phyloP scores from a whole-genome alignment of 768 basidiomycete genomes.

The Tylopilus felleus region DNA sequence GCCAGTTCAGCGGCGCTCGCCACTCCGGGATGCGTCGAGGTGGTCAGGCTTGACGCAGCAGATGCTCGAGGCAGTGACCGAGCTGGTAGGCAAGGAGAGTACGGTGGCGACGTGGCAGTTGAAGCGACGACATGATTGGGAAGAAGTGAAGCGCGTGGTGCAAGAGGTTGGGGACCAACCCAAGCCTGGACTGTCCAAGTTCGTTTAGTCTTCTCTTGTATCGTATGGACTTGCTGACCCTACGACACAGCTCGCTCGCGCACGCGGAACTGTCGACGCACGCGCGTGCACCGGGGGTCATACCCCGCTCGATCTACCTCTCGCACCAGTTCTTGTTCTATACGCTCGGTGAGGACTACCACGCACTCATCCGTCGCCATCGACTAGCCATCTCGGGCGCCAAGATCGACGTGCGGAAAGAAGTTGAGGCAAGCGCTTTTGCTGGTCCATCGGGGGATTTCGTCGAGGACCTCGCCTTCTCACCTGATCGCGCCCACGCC shows the following conservation, averaged over 20 bases:
- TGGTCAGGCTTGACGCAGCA: slow-evolving; percentile 34
- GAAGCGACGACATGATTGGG: slow-evolving; percentile 48
- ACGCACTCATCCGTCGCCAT: slow-evolving; percentile 67
- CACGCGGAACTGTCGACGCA: slow-evolving; percentile 81
- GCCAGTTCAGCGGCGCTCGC: slow-evolving; percentile 16
- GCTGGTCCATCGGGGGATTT: slow-evolving; percentile 26
- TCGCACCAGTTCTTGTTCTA: slow-evolving; percentile 84
- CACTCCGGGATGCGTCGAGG: slow-evolving; percentile 24
- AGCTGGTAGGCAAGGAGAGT: slow-evolving; percentile 37
- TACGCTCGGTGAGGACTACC: slow-evolving; percentile 72
- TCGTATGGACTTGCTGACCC: not conserved
- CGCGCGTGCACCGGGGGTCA: slow-evolving; percentile 52
- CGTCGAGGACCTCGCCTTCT: slow-evolving; percentile 19
- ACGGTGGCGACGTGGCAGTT: slow-evolving; percentile 67
- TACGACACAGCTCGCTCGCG: slow-evolving; percentile 46
- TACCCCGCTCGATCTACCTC: slow-evolving; percentile 77
- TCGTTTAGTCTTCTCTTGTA: not conserved
- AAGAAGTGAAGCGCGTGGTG: slow-evolving; percentile 42
- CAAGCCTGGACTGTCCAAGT: slow-evolving; percentile 14
- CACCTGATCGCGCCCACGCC: slow-evolving; percentile 1
- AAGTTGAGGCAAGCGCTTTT: slow-evolving; percentile 65
- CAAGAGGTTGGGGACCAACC: slow-evolving; percentile 5
- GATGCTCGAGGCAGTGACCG: slow-evolving; percentile 35
- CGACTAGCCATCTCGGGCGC: slow-evolving; percentile 53
- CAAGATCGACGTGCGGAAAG: slow-evolving; percentile 68